Evolutionary conservation across 768 basidiomycete species (phyloP), one percentile per base, ranked within the genome.

Genomic region (Termitomyces heimii): DNA sequence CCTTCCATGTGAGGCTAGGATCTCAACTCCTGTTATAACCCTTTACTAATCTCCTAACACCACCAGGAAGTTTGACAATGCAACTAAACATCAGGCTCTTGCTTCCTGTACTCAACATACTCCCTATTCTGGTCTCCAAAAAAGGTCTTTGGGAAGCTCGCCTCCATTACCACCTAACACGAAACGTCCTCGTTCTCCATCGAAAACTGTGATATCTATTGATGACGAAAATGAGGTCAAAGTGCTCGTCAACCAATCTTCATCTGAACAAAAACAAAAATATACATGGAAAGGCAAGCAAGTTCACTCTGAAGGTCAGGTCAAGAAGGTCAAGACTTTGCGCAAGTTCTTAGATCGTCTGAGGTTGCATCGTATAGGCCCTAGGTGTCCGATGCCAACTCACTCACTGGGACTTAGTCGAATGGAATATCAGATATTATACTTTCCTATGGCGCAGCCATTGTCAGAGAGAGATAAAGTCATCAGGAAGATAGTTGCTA

Each of bases 401-500:
- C 24, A 40, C 54, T 50, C 16, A 57, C n/a, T 31, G 29, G 24
- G 48, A 12, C 20, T n/a, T 62, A 85, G 85, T 58, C 75, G 71
- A 60, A 73, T 81, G 57, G 77, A 87, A 45, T 94, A 90, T 66
- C 94, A 97, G 67, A 82, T 96, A 18, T 75, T 97, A 31, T 88
- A 85, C 64, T 94, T 94, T 63, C 88, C 90, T 1, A 79, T 94
- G 72, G 78, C 75, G 0, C 73, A 77, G 1, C 84, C 89, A 6
- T 70, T 94, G 50, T 77, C 77, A 2, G 78, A 82, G 13, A 53
- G 65, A 26, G 81, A 92, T 66, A 81, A 76, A 58, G 64, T 59
- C 48, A 60, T 62, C 44, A 74, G 80, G 54, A 85, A 77, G 66
- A 73, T 77, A 5, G 79, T 91, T 24, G 80, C 66, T 2, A 85